phyloP scores from a whole-genome alignment of 805 yeast genomes.

The Ogataea methylovora region DNA sequence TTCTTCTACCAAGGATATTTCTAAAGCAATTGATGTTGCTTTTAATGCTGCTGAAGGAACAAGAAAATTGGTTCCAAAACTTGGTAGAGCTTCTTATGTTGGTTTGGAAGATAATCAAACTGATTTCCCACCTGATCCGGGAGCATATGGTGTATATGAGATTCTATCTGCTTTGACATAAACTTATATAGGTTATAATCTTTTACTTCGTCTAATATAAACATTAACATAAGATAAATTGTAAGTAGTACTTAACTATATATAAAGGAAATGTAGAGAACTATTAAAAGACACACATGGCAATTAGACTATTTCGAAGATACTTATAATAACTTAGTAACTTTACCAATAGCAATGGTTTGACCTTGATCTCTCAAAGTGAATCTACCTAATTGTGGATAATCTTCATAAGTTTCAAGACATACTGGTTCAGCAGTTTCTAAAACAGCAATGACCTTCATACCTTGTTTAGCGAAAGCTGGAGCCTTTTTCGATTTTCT shows the following conservation, averaged over 20 bases:
- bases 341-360: constrained; percentile 97
- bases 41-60: constrained; percentile 28
- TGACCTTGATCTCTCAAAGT: constrained; percentile 98
- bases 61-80: constrained; percentile 23
- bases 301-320: no score
- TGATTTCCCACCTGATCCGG: constrained; percentile 33
- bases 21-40: constrained; percentile 21
- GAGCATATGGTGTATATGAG: constrained; percentile 32
- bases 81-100: constrained; percentile 32
- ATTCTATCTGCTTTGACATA: constrained; percentile 24
- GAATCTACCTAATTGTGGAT: constrained; percentile 96
- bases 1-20: constrained; percentile 14
- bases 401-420: constrained; percentile 85
- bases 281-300: no score
- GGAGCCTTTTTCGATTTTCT: constrained; percentile 95
- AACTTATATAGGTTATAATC: no score
- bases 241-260: no score
- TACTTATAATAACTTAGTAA: constrained; percentile 69
- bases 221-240: no score
- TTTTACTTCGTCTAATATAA: no score
- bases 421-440: constrained; percentile 86
- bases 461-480: constrained; percentile 97
- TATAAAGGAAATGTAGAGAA: no score
- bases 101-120: constrained; percentile 20
- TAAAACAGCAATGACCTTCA: constrained; percentile 91